These are phyloP conservation scores for Phyllosticta citrichinensis DNA, from an alignment of 2,329 filamentous ascomycete species.

Conservation along the genomic window DNA sequence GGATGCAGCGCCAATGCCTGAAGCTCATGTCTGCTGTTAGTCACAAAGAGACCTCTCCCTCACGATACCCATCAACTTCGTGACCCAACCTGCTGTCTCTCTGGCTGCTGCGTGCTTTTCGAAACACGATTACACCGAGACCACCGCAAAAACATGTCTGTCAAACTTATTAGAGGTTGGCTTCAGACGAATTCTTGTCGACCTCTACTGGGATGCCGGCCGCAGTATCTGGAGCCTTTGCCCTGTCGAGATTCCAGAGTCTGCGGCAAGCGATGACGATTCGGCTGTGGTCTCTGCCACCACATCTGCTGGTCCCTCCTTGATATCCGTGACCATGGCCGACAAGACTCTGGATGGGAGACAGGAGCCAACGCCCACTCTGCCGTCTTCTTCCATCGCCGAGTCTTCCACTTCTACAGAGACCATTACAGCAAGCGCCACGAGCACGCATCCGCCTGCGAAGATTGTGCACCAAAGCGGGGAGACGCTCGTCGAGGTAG, in stretches of 20 bases:
- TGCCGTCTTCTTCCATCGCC: neutral
- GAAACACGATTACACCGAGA: slow-evolving; percentile 42
- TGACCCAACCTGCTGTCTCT: slow-evolving; percentile 47
- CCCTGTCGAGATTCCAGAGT: slow-evolving; percentile 42
- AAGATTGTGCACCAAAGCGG: slow-evolving; percentile 8
- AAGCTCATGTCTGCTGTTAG: slow-evolving; percentile 24
- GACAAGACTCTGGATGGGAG: neutral
- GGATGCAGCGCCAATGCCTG: neutral
- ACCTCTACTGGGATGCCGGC: slow-evolving; percentile 53
- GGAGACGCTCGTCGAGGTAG: slow-evolving; percentile 35
- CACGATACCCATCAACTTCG: slow-evolving; percentile 52
- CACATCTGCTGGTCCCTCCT: neutral
- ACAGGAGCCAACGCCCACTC: neutral
- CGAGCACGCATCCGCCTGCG: slow-evolving; percentile 1
- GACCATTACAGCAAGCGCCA: neutral
- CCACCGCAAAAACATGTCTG: slow-evolving; percentile 44
- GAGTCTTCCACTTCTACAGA: neutral
- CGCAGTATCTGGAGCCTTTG: slow-evolving; percentile 50
- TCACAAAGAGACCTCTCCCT: slow-evolving; percentile 52
- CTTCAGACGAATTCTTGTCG: slow-evolving; percentile 48
- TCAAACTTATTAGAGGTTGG: slow-evolving; percentile 53
- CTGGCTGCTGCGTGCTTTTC: slow-evolving; percentile 51
- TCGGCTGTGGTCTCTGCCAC: slow-evolving; percentile 13
- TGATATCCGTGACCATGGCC: slow-evolving; percentile 1
- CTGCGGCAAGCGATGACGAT: slow-evolving; percentile 14